Percentiles rank a stretch among this genome's conserved stretches.
Conservation (phyloP, 257 asterid species). For the Solanum lignicaule region DNA sequence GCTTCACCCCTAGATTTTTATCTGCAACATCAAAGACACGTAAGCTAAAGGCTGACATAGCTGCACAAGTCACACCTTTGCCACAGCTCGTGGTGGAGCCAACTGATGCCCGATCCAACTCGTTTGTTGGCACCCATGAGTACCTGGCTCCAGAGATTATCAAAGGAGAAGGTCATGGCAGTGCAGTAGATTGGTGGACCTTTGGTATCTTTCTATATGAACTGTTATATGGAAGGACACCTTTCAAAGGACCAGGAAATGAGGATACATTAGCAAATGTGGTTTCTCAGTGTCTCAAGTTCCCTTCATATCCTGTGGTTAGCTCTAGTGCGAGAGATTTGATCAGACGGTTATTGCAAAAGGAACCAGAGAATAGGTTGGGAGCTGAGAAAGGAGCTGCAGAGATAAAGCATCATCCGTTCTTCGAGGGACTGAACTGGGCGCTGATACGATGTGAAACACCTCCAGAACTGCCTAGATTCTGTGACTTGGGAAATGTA, state of each 20-base stretch:
- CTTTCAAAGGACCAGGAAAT: slow-evolving; percentile 56
- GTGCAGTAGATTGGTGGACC: slow-evolving; percentile 95
- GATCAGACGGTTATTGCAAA: slow-evolving; percentile 44
- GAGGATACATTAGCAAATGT: slow-evolving; percentile 71
- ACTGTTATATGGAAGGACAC: slow-evolving; percentile 71
- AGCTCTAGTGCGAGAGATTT: slow-evolving; percentile 59
- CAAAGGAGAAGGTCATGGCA: slow-evolving; percentile 86
- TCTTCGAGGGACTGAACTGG: slow-evolving; percentile 75
- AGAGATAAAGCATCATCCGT: slow-evolving; percentile 70
- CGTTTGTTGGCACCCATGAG: slow-evolving; percentile 90
- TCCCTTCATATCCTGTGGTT: slow-evolving; percentile 50
- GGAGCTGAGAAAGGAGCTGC: slow-evolving; percentile 70
- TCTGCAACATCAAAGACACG: slow-evolving; percentile 50
- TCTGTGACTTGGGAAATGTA: slow-evolving; percentile 28
- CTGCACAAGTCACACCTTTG: slow-evolving; percentile 47
- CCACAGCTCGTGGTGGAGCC: slow-evolving; percentile 86
- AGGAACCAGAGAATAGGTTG: slow-evolving; percentile 64
- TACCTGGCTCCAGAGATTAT: slow-evolving; percentile 88
- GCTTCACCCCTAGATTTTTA: slow-evolving; percentile 57
- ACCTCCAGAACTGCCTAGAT: slow-evolving; percentile 69
- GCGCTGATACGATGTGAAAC: slow-evolving; percentile 61
- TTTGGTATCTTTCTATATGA: slow-evolving; percentile 65
- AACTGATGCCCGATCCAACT: slow-evolving; percentile 63
- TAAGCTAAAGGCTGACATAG: slow-evolving; percentile 37
- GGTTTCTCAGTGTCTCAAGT: slow-evolving; percentile 48